phyloP scores from a whole-genome alignment of 2,329 filamentous ascomycete species.

The Fusarium goolgardi region DNA sequence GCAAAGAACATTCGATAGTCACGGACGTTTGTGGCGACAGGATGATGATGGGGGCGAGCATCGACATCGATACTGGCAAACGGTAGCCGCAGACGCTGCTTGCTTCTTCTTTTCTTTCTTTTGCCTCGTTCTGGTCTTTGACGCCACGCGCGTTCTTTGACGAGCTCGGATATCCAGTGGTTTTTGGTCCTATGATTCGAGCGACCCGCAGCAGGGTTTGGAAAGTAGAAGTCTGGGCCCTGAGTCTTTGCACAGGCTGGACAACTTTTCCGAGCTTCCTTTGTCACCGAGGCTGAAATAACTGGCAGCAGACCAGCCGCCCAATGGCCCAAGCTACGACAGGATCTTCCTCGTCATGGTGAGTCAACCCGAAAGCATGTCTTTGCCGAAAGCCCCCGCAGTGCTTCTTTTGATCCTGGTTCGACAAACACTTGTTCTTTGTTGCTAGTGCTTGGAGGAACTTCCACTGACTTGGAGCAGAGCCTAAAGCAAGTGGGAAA shows the following conservation, averaged over 20 bases:
- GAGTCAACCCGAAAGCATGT: neutral
- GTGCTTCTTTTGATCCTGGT: neutral
- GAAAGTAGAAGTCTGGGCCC: neutral
- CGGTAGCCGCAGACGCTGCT: neutral
- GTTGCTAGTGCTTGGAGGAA: neutral
- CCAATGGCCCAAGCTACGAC: neutral
- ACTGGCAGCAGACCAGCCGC: neutral
- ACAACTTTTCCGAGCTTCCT: neutral
- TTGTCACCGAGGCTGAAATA: neutral
- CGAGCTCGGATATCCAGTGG: neutral
- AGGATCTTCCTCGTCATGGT: neutral
- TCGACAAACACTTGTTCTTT: neutral
- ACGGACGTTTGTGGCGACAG: constrained; percentile 16
- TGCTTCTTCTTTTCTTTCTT: neutral
- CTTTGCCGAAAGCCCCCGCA: neutral
- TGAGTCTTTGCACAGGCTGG: neutral
- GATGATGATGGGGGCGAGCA: neutral
- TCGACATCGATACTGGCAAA: neutral
- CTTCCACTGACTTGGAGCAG: neutral
- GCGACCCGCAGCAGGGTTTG: neutral
- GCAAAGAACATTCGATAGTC: neutral
- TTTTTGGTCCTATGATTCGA: neutral
- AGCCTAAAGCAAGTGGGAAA: neutral
- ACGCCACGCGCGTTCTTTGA: constrained; percentile 20
- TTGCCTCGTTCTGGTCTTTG: constrained; percentile 8